A percentile compares a stretch with the other conserved stretches of the same genome.
phyloP scores from a whole-genome alignment of 306 rosid species.

The Cucurbita ficifolia region DNA sequence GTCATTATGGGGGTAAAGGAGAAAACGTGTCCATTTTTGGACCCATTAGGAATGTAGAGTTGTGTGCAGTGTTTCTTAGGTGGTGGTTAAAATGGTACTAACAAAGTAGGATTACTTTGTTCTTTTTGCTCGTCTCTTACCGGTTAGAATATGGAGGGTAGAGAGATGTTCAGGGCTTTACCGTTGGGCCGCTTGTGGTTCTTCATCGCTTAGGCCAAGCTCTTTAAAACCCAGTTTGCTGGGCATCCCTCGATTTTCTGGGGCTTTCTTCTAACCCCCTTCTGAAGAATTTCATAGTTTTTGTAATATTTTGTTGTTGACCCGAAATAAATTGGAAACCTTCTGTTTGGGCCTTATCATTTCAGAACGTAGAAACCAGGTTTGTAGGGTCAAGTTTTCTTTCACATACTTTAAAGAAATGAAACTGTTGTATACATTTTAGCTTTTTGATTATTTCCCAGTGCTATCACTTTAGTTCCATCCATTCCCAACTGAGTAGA shows the following conservation, averaged over 20 bases:
- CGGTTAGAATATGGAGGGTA: slow-evolving; percentile 27
- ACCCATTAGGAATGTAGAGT: slow-evolving; percentile 30
- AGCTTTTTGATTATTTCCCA: not conserved
- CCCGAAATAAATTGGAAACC: slow-evolving; percentile 31
- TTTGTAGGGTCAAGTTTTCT: not conserved
- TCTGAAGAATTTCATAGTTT: slow-evolving; percentile 19
- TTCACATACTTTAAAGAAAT: not conserved
- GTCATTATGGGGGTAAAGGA: slow-evolving; percentile 20
- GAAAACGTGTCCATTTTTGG: slow-evolving; percentile 22
- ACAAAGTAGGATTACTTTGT: slow-evolving; percentile 40
- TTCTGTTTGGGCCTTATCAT: not conserved
- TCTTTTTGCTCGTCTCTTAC: slow-evolving; percentile 18
- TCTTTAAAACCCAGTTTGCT: slow-evolving; percentile 31
- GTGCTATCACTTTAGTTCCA: not conserved
- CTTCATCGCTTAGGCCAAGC: slow-evolving; percentile 22
- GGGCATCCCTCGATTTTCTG: slow-evolving; percentile 12
- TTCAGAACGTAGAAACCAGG: not conserved
- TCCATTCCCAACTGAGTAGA: not conserved
- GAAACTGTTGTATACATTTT: not conserved
- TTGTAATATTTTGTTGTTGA: slow-evolving; percentile 34
- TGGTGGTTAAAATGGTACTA: slow-evolving; percentile 30
- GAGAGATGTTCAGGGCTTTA: slow-evolving; percentile 25
- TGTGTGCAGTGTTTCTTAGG: slow-evolving; percentile 38
- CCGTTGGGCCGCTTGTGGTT: slow-evolving; percentile 21
- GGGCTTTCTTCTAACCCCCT: slow-evolving; percentile 17